Evolutionary conservation across 768 basidiomycete species (phyloP).

Genomic region (Leucosporidium scottii): DNA sequence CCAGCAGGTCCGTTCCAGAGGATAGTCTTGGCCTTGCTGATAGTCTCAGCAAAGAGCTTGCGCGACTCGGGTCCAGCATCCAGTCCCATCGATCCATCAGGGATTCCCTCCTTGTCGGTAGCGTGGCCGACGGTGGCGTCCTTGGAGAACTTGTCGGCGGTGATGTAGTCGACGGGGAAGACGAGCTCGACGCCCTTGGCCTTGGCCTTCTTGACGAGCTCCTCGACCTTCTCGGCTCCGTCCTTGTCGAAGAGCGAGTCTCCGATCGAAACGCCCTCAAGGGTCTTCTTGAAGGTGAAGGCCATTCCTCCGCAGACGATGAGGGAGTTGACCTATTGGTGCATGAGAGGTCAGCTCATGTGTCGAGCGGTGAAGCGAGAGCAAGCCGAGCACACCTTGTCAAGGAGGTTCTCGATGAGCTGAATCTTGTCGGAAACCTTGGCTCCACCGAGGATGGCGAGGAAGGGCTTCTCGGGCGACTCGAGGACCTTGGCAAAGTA

Average conservation of each 20-base stretch:
- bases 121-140: conserved; percentile 71
- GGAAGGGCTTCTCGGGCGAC: conserved; percentile 86
- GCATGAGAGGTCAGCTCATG: conserved; percentile 3
- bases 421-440: conserved; percentile 99
- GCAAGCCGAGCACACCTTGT: conserved; percentile 60
- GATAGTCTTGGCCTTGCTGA: conserved; percentile 84
- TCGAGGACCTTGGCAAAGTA: conserved; percentile 98
- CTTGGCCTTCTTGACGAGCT: conserved; percentile 84
- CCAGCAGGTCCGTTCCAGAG: conserved; percentile 93
- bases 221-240: conserved; percentile 76
- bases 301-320: conserved; percentile 99
- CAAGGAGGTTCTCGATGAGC: conserved; percentile 96
- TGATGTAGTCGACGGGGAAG: conserved; percentile 91
- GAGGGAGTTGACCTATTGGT: conserved; percentile 72
- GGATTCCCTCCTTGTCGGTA: conserved; percentile 79
- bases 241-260: conserved; percentile 85
- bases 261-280: conserved; percentile 83
- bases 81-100: conserved; percentile 88
- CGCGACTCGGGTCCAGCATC: conserved; percentile 81
- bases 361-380: not conserved
- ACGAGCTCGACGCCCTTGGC: conserved; percentile 85
- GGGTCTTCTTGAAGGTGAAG: conserved; percentile 96
- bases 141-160: conserved; percentile 90
- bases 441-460: conserved; percentile 95
- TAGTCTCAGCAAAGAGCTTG: conserved; percentile 68